Evolutionary conservation across 1,284 basidiomycete genomes (phyloP).

Genomic region (Fomitopsis palustris): DNA sequence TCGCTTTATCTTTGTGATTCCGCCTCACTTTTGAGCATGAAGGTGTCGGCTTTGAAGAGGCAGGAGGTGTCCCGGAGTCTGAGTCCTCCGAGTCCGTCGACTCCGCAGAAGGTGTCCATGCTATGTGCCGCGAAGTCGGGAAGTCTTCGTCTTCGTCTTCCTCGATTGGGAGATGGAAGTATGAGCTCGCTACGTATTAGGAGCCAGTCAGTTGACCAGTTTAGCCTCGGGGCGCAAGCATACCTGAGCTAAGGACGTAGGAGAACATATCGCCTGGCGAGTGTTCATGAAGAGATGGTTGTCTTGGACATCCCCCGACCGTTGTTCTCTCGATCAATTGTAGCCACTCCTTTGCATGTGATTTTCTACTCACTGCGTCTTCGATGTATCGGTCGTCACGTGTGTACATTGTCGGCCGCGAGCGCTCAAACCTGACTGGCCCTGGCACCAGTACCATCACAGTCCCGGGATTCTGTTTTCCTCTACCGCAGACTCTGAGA

Average conservation of each 20-base stretch:
- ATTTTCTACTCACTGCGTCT: not conserved
- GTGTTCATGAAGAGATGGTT: not conserved
- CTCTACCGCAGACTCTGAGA: no score
- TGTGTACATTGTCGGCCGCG: not conserved
- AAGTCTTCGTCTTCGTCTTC: constrained; percentile 44
- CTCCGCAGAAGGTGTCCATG: constrained; percentile 34
- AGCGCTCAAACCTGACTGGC: no score
- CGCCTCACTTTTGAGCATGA: not conserved
- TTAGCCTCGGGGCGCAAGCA: constrained; percentile 7
- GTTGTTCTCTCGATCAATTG: not conserved
- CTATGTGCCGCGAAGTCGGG: constrained; percentile 40
- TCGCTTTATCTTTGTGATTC: constrained; percentile 24
- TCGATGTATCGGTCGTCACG: not conserved
- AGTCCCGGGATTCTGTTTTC: no score
- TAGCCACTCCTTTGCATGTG: constrained; percentile 10
- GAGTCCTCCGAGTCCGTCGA: constrained; percentile 18
- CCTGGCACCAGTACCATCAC: no score
- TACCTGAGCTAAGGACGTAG: constrained; percentile 52
- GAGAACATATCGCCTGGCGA: constrained; percentile 43
- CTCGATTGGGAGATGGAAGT: constrained; percentile 61
- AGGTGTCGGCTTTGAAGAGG: constrained; percentile 25
- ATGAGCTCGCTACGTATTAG: constrained; percentile 50
- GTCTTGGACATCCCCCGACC: no score
- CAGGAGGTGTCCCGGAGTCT: constrained; percentile 13
- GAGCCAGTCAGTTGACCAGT: not conserved